Evolutionary conservation across 2,329 filamentous ascomycete genomes (phyloP), one percentile per base, ranked within the genome.

Genomic region (Periconia digitata): DNA sequence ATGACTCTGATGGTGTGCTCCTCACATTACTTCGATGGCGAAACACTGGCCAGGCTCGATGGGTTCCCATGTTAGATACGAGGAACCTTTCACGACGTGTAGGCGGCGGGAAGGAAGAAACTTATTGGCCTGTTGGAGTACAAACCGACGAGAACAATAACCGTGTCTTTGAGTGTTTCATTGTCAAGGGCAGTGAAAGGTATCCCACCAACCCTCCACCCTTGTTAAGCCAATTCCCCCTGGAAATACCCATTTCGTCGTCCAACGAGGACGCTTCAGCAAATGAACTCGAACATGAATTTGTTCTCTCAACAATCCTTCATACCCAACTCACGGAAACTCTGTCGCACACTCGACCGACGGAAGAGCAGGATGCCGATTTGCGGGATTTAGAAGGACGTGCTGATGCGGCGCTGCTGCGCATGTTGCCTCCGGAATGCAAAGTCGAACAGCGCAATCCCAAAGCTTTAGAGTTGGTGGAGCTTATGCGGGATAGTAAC

Each of bases 91-190:
- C 89, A 1, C 90, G 94, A 52, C 81, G 96, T 3, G 87, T 89
- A 0, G 85, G 84, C 2, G 94, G 94, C 21, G 85, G 86, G 49
- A 96, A 96, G 71, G 82, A 87, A 55, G 94, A 99, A 73, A 83
- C 80, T 0, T 99, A 99, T 76, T 99, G 92, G 82, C 94, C 94
- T 1, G 90, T 99, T 24, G 94, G 94, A 1, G 92, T 97, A 1
- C 90, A 92, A 2, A 85, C 92, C 61, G 82, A 88, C 64, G 92
- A 91, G 1, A 89, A 96, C 1, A 90, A 90, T 6, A 85, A 92
- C 64, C 81, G 87, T 62, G 92, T 88, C 64, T 99, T 99, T 72
- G 92, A 97, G 78, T 99, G 95, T 75, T 96, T 99, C 73, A 97
- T 99, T 62, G 85, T 99, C 66, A 99, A 99, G 74, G 94, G 94